These are phyloP conservation scores for Passiflora organensis DNA, from an alignment of 345 rosid species.

Conservation along the genomic window DNA sequence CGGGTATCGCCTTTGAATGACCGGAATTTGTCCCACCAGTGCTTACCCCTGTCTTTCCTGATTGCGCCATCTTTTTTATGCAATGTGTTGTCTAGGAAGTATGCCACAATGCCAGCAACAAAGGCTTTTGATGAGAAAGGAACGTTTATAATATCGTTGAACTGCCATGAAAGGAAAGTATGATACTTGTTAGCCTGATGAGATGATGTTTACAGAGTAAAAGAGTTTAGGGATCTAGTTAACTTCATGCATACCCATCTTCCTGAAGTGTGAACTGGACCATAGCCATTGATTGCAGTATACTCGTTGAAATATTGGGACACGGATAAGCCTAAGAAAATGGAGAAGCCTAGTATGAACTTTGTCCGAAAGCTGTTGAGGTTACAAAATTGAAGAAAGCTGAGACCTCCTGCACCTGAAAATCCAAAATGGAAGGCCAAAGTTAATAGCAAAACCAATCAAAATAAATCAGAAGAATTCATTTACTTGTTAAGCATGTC, in stretches of 20 bases:
- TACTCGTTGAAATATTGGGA: slow-evolving; percentile 92
- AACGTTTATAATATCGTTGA: slow-evolving; percentile 84
- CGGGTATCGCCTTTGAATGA: slow-evolving; percentile 62
- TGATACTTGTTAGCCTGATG: slow-evolving; percentile 4
- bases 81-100: slow-evolving; percentile 73
- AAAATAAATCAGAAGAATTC: not conserved
- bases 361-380: slow-evolving; percentile 78
- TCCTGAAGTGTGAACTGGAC: slow-evolving; percentile 71
- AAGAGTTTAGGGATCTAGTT: not conserved
- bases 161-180: slow-evolving; percentile 41
- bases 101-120: slow-evolving; percentile 75
- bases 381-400: slow-evolving; percentile 87
- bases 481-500: too few relatives aligned
- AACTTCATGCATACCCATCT: slow-evolving; percentile 68
- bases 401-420: slow-evolving; percentile 85
- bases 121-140: slow-evolving; percentile 89
- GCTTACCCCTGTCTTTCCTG: slow-evolving; percentile 87
- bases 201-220: not conserved
- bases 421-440: slow-evolving; percentile 1
- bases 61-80: slow-evolving; percentile 41
- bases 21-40: slow-evolving; percentile 92
- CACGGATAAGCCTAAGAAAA: slow-evolving; percentile 84
- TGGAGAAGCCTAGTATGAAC: slow-evolving; percentile 77
- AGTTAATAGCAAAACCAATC: not conserved
- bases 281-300: slow-evolving; percentile 73